These are phyloP conservation scores for Xylaria intraflava DNA, from an alignment of 495 filamentous ascomycete genomes.

Conservation along the genomic window DNA sequence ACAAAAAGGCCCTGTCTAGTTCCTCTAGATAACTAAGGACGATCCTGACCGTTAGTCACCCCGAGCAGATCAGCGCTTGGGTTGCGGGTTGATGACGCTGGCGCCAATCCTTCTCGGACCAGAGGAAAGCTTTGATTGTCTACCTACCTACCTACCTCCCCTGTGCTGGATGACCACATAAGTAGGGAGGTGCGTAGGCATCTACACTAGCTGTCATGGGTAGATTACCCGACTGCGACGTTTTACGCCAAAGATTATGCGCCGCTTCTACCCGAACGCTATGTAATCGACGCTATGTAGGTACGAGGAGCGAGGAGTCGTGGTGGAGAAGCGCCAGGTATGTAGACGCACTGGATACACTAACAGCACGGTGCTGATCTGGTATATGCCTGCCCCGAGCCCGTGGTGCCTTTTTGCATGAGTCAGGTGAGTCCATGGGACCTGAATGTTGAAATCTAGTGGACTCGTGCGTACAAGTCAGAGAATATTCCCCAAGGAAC, in stretches of 20 bases:
- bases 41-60: conserved; percentile 23
- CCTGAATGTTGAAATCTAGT: conserved; percentile 25
- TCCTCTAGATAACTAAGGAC: too few relatives aligned
- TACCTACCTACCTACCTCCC: too few relatives aligned
- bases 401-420: conserved; percentile 26
- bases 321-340: conserved; percentile 31
- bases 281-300: conserved; percentile 27
- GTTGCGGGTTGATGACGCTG: conserved; percentile 27
- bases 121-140: conserved; percentile 30
- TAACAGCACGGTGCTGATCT: conserved; percentile 24
- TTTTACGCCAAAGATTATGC: conserved; percentile 31
- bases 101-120: conserved; percentile 23
- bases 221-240: too few relatives aligned
- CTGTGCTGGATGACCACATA: conserved; percentile 26
- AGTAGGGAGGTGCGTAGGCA: too few relatives aligned
- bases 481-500: conserved; percentile 26
- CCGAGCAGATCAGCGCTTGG: conserved; percentile 24
- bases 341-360: not conserved
- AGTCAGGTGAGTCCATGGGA: conserved; percentile 21
- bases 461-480: conserved; percentile 22
- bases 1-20: too few relatives aligned
- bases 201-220: too few relatives aligned
- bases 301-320: conserved; percentile 21
- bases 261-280: conserved; percentile 31
- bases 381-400: conserved; percentile 21